Percentiles rank a stretch among this genome's conserved stretches.
These are phyloP conservation scores for Pestalotiopsis fici DNA, from an alignment of 2,329 filamentous ascomycete genomes.

Conservation along the genomic window DNA sequence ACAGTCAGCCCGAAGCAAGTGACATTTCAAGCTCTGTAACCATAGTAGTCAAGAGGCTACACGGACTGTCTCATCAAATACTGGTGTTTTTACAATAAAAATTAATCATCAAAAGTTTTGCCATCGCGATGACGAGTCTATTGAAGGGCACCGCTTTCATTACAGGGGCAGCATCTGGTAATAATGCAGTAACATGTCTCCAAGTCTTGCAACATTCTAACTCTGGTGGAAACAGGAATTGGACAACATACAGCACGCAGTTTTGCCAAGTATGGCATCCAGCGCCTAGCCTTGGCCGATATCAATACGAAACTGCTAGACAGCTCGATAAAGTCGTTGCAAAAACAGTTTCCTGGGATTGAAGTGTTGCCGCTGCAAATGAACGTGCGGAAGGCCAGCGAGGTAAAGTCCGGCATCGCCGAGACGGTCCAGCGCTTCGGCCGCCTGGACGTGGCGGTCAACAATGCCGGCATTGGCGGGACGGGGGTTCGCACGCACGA, in stretches of 20 bases:
- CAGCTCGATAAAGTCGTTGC: conserved; percentile 33
- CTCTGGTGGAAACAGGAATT: conserved; percentile 39
- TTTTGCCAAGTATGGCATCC: conserved; percentile 49
- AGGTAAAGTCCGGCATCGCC: conserved; percentile 44
- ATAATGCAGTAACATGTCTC: background rate
- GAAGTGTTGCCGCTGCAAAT: conserved; percentile 40
- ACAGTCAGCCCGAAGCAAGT: too few species aligned
- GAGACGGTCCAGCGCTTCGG: conserved; percentile 46
- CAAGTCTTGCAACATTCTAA: background rate
- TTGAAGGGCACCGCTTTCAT: conserved; percentile 48
- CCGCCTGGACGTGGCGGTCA: conserved; percentile 55
- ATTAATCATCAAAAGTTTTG: too few species aligned
- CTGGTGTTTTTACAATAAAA: too few species aligned
- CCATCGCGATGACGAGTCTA: conserved; percentile 41
- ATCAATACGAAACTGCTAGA: conserved; percentile 36
- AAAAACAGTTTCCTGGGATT: conserved; percentile 37
- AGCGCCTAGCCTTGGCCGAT: conserved; percentile 47
- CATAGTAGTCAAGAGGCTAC: too few species aligned
- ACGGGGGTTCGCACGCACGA: conserved; percentile 43
- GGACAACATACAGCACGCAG: conserved; percentile 46
- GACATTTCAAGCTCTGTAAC: too few species aligned
- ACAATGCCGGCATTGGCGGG: conserved; percentile 54
- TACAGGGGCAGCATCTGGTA: conserved; percentile 48
- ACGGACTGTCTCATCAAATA: too few species aligned
- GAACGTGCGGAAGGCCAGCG: conserved; percentile 44